phyloP scores from a whole-genome alignment of 2,329 filamentous ascomycete species.

The Fonsecaea erecta region DNA sequence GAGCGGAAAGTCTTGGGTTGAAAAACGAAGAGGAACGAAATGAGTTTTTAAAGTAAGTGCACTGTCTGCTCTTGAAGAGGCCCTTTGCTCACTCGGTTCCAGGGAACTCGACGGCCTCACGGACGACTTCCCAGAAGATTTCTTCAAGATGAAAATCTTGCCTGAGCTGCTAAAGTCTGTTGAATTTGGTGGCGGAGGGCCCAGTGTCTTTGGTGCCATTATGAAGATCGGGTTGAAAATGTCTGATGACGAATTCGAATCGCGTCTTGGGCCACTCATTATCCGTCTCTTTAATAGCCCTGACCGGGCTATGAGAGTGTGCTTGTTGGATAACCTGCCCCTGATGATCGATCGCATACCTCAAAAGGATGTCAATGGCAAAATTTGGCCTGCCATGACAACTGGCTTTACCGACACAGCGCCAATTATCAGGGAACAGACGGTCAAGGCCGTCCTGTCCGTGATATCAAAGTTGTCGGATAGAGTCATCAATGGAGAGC shows the following conservation, averaged over 20 bases:
- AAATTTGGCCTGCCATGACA: conserved; percentile 93
- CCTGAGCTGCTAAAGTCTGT: conserved; percentile 97
- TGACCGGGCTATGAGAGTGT: conserved; percentile 89
- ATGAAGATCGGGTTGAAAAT: conserved; percentile 90
- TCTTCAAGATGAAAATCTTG: conserved; percentile 95
- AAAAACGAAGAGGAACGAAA: conserved; percentile 85
- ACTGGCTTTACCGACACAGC: conserved; percentile 92
- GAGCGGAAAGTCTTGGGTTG: conserved; percentile 88
- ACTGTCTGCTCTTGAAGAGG: not conserved
- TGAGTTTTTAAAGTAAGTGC: conserved; percentile 71
- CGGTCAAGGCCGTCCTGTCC: conserved; percentile 87
- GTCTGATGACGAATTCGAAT: conserved; percentile 85
- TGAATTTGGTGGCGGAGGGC: conserved; percentile 95
- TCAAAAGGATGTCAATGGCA: conserved; percentile 90
- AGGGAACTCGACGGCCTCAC: conserved; percentile 81
- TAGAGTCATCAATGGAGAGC: conserved; percentile 88
- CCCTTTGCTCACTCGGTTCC: conserved; percentile 34
- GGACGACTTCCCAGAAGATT: conserved; percentile 95
- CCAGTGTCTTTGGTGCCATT: conserved; percentile 84
- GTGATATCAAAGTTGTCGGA: conserved; percentile 90
- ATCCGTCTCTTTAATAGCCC: conserved; percentile 87
- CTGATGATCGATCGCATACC: conserved; percentile 88
- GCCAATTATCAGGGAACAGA: conserved; percentile 91
- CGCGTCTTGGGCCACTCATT: conserved; percentile 81
- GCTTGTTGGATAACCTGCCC: conserved; percentile 83